phyloP scores from a whole-genome alignment of 805 yeast species.

The Nakazawaea ernobii region DNA sequence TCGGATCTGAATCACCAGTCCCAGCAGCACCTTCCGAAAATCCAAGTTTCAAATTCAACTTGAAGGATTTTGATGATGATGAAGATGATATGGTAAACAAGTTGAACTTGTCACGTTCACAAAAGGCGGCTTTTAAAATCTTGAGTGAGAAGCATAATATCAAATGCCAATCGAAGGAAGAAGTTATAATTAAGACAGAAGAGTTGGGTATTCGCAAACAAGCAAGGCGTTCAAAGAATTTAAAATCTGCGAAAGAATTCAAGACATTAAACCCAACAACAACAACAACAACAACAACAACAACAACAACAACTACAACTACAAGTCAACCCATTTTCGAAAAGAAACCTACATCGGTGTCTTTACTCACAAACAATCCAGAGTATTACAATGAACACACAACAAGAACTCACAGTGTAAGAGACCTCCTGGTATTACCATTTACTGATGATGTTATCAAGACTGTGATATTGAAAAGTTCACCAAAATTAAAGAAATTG shows the following conservation, averaged over 20 bases:
- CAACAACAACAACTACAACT: background rate
- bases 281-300: background rate
- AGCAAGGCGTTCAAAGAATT: background rate
- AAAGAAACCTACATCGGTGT: background rate
- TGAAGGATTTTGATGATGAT: background rate
- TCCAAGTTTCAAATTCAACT: background rate
- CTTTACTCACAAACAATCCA: slow-evolving; percentile 4
- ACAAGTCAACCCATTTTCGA: background rate
- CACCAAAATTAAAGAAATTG: slow-evolving; percentile 5
- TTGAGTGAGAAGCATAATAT: background rate
- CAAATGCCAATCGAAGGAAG: background rate
- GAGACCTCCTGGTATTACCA: background rate
- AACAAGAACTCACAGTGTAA: background rate
- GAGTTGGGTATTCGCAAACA: background rate
- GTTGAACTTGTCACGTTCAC: background rate
- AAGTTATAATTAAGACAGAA: background rate
- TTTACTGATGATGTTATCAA: background rate
- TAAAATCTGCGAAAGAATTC: background rate
- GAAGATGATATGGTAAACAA: background rate
- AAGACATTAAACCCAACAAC: background rate
- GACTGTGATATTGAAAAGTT: background rate
- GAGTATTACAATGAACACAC: slow-evolving; percentile 1
- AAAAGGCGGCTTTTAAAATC: background rate
- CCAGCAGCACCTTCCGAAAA: background rate
- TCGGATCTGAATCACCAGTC: too few species aligned